Percentiles rank a stretch among this genome's conserved stretches.
These are phyloP conservation scores for Neurospora tetraspora DNA, from an alignment of 495 filamentous ascomycete species.

Conservation along the genomic window DNA sequence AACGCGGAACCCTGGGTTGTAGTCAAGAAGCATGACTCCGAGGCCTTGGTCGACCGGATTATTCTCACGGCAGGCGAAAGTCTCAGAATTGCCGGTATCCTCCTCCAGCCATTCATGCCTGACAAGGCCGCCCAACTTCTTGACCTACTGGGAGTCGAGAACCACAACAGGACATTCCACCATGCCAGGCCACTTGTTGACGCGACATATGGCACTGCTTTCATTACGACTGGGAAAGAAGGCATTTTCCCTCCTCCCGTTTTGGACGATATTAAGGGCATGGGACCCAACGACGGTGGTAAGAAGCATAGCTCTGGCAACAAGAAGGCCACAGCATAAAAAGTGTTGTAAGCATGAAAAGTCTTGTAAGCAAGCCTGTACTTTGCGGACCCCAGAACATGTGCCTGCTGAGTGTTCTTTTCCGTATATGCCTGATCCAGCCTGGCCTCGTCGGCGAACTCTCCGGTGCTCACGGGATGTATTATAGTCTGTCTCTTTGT, in stretches of 20 bases:
- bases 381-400: not conserved
- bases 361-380: too few species aligned
- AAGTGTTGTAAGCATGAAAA: not conserved
- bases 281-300: not conserved
- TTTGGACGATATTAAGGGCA: slow-evolving; percentile 18
- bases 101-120: slow-evolving; percentile 88
- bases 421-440: not conserved
- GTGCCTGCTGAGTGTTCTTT: not conserved
- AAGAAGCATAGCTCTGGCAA: not conserved
- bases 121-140: slow-evolving; percentile 63
- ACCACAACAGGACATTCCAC: slow-evolving; percentile 45
- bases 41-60: slow-evolving; percentile 21
- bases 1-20: slow-evolving; percentile 26
- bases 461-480: not conserved
- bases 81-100: slow-evolving; percentile 69
- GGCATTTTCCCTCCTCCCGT: slow-evolving; percentile 29
- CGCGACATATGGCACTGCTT: slow-evolving; percentile 51
- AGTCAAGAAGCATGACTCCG: slow-evolving; percentile 5
- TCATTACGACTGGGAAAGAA: slow-evolving; percentile 35
- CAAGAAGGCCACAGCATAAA: not conserved
- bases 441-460: not conserved
- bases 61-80: slow-evolving; percentile 68
- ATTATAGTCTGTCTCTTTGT: not conserved
- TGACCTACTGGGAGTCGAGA: slow-evolving; percentile 65
- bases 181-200: slow-evolving; percentile 51